Base-by-base conservation (phyloP, 2,329 filamentous ascomycete species). In the Aspergillus sp. region DNA sequence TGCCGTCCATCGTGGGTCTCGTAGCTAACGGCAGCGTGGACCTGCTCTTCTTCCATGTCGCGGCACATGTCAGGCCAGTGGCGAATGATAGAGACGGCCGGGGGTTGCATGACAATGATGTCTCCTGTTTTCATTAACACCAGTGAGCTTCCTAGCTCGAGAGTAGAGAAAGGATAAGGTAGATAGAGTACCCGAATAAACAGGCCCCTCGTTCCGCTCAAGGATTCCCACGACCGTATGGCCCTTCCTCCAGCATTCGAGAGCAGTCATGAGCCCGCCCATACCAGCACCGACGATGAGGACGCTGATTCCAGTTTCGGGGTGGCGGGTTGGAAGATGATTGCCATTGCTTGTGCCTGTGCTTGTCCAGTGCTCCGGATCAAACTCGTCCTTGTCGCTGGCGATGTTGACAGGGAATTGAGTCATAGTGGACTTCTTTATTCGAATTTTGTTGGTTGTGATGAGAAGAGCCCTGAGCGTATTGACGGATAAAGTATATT, bases 171-270 rank as follows among this genome's bases (percentile, higher is more conserved):
- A 2, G 7, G 6, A 14, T n/a, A 17, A 27, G 2, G 33, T 24
- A 12, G 12, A 31, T 14, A 45, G 23, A n/a, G 9, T 46, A 43
- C 48, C 55, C 24, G 33, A 57, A 50, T 52, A 57, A 39, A 59
- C 54, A 39, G 55, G 54, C 4, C 55, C 48, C 1, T 49, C 27
- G 35, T 41, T 50, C 31, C 57, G 9, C 66, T 72, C 70, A 4
- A 70, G 40, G 19, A 72, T 58, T 17, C 63, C 56, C n/a, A 70
- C 66, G 8, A 59, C 47, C 8, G 66, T 48, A 50, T 69, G 66
- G 14, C 69, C 70, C 49, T 70, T 68, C 35, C 70, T 63, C 54
- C 65, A 65, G 56, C 66, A 68, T 55, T 72, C 69, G 6, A 71
- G 53, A 1, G 62, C 62, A 8, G 67, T 56, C 39, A 64, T 62